Base-by-base conservation (phyloP, 768 basidiomycete species). In the Podaxis sp. region DNA sequence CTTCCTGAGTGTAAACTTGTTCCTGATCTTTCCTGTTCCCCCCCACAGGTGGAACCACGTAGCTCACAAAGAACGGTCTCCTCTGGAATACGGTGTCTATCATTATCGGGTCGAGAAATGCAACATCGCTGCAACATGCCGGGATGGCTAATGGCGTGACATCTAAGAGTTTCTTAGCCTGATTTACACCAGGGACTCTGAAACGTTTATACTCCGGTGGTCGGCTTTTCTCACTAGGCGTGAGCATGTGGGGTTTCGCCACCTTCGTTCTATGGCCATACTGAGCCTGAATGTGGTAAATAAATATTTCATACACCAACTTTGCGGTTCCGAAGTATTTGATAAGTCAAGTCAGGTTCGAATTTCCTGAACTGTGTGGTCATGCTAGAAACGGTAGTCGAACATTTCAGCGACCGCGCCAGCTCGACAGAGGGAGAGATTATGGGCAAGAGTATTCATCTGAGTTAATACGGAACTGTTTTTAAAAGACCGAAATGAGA, bases 111-210 rank as follows among this genome's bases (percentile, higher is more conserved):
- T 33, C 33, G 33, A 33, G 33, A 33, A 46, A 17, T n/a, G 44
- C n/a, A 19, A 44, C 42, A 44, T 44, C 42, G 9, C 6, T 44
- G 42, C 42, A 44, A 46, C 44, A 19, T 46, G 44, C 7, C 19
- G 7, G 9, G 17, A 3, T 19, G 42, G 17, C 22, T 49, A 19
- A 26, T 49, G 11, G 22, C 0, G 48, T 12, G 19, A 24, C 17
- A 24, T 2, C 6, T 12, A n/a, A 33, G 33, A 9, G 33, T 9
- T 33, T 33, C 33, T 28, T 39, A 11, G 11, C 6, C 26, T 56
- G 54, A n/a, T 39, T 15, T 56, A 15, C 2, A 17, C 12, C 57
- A 59, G 57, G 57, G 57, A 22, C 30, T 38, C 17, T 59, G 57
- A 59, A 59, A 59, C 57, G 8, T 22, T 11, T 24, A 36, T 4